Evolutionary conservation across 495 filamentous ascomycete genomes (phyloP).

Genomic region (Mycothermus thermophilus): DNA sequence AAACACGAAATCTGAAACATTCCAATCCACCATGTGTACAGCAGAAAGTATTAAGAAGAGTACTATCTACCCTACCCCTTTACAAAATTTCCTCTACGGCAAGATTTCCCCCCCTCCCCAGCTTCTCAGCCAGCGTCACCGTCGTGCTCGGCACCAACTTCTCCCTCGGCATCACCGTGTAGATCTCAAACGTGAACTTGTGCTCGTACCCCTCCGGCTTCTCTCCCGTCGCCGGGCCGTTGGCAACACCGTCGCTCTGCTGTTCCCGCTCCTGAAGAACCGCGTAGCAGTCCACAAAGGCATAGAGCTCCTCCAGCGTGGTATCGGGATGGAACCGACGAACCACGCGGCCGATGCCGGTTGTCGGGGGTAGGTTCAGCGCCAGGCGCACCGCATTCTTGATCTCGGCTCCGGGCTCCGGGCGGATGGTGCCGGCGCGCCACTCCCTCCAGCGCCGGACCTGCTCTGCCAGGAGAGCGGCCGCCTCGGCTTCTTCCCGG

Average conservation of each 20-base stretch:
- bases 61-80: constrained; percentile 21
- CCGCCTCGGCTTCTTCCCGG: constrained; percentile 47
- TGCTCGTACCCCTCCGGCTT: constrained; percentile 61
- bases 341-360: constrained; percentile 48
- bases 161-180: constrained; percentile 66
- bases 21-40: no score
- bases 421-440: constrained; percentile 51
- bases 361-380: constrained; percentile 58
- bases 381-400: constrained; percentile 70
- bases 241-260: no score
- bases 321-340: constrained; percentile 53
- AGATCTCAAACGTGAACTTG: constrained; percentile 65
- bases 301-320: constrained; percentile 78
- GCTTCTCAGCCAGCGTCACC: constrained; percentile 50
- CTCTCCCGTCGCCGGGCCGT: constrained; percentile 20
- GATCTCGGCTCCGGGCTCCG: constrained; percentile 50
- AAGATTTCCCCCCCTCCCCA: constrained; percentile 76
- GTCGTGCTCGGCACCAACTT: constrained; percentile 55
- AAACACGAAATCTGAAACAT: no score
- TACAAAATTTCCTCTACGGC: constrained; percentile 53
- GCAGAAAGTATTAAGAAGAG: no score
- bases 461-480: constrained; percentile 42
- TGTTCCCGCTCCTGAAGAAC: constrained; percentile 36
- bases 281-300: constrained; percentile 88
- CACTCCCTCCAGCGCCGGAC: constrained; percentile 64